Evolutionary conservation across 176 grass and related monocot genomes (phyloP), one percentile per base, ranked within the genome.

Genomic region (Luzula sylvatica): DNA sequence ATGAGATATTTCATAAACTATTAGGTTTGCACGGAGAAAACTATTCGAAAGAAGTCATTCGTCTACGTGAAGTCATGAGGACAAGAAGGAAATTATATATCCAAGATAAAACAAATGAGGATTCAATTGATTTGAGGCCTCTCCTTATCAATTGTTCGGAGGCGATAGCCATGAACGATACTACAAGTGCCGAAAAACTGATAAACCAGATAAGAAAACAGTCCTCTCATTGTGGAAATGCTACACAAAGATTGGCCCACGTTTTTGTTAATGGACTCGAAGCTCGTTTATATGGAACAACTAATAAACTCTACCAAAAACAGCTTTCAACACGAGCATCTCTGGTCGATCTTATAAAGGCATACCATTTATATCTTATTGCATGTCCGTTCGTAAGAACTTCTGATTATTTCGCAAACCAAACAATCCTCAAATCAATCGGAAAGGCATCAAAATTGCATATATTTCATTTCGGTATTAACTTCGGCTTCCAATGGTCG

Each of bases 401-500:
- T 17, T 72, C 69, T 30, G 49, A 52, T 8, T 72, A 53, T 53
- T 72, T 72, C 47, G 48, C 69, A 3, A 72, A 72, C 32, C 18
- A 46, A 16, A 28, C 69, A 21, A 73, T 73, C n/a, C 28, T 55
- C 6, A 22, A 65, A 7, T 11, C 30, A 3, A 21, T 19, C 5
- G 23, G 62, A 1, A 73, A 65, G 39, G 58, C 57, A 35, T 60
- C 23, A 2, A 55, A 54, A 29, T n/a, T 72, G 20, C 58, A 73
- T 52, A 20, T 65, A 8, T 53, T 65, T 46, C 56, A 55, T 65
- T 64, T 64, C 35, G 70, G 58, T 15, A 73, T 55, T 19, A 50
- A 65, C 29, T 55, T 64, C 15, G 70, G 70, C 21, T 64, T 73
- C 32, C 70, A 73, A 32, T 73, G 70, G 70, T 50, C 70, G 38